phyloP scores from a whole-genome alignment of 306 rosid species.

The Inga laurina region DNA sequence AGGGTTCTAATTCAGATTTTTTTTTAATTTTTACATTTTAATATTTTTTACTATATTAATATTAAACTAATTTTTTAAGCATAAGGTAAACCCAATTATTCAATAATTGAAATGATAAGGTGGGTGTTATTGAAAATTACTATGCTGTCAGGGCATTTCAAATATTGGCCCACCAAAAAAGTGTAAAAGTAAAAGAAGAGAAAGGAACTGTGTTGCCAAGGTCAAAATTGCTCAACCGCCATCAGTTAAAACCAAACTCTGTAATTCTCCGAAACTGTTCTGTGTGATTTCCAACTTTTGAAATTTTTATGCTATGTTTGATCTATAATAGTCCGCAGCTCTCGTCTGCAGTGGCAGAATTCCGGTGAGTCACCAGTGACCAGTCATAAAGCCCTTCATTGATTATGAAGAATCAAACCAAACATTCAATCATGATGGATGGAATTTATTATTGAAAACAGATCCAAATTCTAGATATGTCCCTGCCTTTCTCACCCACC shows the following conservation, averaged over 20 bases:
- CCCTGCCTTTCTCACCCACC: no score
- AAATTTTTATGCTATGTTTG: constrained; percentile 59
- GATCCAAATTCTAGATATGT: no score
- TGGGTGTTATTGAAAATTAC: constrained; percentile 27
- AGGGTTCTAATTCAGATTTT: no score
- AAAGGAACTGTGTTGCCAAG: constrained; percentile 57
- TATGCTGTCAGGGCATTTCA: constrained; percentile 33
- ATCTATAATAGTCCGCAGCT: constrained; percentile 57
- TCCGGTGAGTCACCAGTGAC: constrained; percentile 68
- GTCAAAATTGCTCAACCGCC: constrained; percentile 54
- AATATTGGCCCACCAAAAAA: constrained; percentile 11
- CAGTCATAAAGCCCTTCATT: constrained; percentile 27
- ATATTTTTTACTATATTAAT: no score
- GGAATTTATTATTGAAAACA: no score
- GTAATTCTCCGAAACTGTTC: constrained; percentile 35
- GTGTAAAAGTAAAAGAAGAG: neutral
- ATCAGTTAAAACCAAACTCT: constrained; percentile 26
- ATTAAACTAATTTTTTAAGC: no score
- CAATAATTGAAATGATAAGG: neutral
- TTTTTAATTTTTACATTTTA: no score
- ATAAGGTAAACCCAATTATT: neutral
- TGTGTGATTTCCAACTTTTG: constrained; percentile 5
- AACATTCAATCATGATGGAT: neutral
- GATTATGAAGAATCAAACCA: constrained; percentile 77
- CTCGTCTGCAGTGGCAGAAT: constrained; percentile 52